Percentiles rank a stretch among this genome's conserved stretches.
Conservation (phyloP, 2,329 filamentous ascomycete genomes). For the Pochonia chlamydosporia region DNA sequence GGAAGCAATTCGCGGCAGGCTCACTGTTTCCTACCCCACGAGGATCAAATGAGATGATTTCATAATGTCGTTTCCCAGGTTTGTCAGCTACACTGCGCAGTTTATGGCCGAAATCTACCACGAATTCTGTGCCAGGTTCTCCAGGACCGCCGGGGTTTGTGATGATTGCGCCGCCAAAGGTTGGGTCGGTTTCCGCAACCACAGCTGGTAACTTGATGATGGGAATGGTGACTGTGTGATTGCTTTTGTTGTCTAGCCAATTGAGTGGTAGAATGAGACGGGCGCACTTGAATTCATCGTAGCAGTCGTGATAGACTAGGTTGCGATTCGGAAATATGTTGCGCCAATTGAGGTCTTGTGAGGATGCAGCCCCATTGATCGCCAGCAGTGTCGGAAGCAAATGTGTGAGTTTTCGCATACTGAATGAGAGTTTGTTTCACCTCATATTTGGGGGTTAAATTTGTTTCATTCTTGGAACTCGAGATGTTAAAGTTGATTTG, state of each 20-base stretch:
- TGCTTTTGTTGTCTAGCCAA: conserved; percentile 28
- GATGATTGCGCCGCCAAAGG: conserved; percentile 37
- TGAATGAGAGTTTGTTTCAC: too few species aligned
- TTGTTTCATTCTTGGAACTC: too few species aligned
- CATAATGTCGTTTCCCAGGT: conserved; percentile 28
- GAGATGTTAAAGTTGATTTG: too few species aligned
- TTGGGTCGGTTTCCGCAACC: conserved; percentile 29
- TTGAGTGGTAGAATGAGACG: conserved; percentile 37
- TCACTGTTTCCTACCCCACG: conserved; percentile 32
- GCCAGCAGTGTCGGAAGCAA: too few species aligned
- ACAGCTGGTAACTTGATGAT: conserved; percentile 34
- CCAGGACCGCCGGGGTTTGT: conserved; percentile 41
- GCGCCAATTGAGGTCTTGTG: conserved; percentile 33
- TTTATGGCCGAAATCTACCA: conserved; percentile 18
- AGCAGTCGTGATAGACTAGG: conserved; percentile 35
- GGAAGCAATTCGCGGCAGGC: conserved; percentile 34
- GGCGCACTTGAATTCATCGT: conserved; percentile 32
- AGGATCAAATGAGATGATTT: conserved; percentile 39
- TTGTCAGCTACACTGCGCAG: conserved; percentile 23
- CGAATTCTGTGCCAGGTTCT: conserved; percentile 29
- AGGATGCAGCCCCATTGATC: too few species aligned
- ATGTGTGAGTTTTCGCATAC: too few species aligned
- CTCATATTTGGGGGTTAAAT: too few species aligned
- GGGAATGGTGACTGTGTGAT: conserved; percentile 30
- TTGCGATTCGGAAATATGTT: conserved; percentile 25